Conservation (phyloP, 345 rosid species). For the Acer saccharum region DNA sequence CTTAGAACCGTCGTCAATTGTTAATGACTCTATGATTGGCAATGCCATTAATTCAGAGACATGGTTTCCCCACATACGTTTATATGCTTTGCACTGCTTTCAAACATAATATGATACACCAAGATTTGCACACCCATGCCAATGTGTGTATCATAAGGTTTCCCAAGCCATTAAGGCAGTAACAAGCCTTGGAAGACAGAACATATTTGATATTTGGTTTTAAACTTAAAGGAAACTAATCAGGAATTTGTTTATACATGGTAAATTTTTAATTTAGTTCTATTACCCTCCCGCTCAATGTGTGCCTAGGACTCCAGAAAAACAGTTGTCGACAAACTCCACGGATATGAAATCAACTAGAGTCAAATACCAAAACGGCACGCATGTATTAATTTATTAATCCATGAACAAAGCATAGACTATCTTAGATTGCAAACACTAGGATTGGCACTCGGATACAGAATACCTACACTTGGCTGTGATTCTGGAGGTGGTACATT, state of each 20-base stretch:
- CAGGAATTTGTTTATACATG: not conserved
- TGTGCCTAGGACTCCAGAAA: not conserved
- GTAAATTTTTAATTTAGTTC: slow-evolving; percentile 13
- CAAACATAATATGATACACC: not conserved
- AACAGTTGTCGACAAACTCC: not conserved
- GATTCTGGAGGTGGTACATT: slow-evolving; percentile 77
- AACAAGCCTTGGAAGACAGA: not conserved
- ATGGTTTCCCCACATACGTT: not conserved
- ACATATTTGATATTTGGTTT: not conserved
- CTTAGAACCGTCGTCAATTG: not conserved
- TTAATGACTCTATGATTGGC: not conserved
- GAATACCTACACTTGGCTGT: slow-evolving; percentile 62
- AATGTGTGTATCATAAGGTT: not conserved
- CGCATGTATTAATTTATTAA: not conserved
- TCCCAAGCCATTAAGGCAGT: not conserved
- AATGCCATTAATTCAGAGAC: not conserved
- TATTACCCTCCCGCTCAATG: not conserved
- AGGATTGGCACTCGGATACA: slow-evolving; percentile 11
- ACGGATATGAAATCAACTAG: slow-evolving; percentile 7
- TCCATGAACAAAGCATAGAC: slow-evolving; percentile 8
- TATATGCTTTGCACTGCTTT: not conserved
- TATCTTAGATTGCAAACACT: slow-evolving; percentile 1
- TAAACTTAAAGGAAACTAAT: not conserved
- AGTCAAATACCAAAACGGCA: not conserved
- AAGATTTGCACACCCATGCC: not conserved